Conservation (phyloP, 345 rosid genomes). For the Gossypium turneri region DNA sequence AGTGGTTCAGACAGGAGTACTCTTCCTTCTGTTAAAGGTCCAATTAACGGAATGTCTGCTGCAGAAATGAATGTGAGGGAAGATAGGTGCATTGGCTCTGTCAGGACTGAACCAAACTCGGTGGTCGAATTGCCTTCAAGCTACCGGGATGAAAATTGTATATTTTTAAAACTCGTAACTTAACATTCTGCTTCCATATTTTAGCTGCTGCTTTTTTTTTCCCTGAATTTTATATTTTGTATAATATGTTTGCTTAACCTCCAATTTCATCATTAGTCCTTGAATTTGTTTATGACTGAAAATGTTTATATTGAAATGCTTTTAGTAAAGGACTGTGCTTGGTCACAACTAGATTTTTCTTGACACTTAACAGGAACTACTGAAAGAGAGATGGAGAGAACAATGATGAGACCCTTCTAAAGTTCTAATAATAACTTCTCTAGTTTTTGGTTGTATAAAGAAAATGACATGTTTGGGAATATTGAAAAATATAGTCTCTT, state of each 20-base stretch:
- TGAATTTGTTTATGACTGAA: background rate
- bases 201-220: background rate
- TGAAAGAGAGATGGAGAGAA: background rate
- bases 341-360: background rate
- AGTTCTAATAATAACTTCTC: background rate
- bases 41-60: constrained; percentile 39
- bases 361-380: background rate
- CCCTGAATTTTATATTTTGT: background rate
- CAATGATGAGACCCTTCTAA: background rate
- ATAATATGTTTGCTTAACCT: background rate
- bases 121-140: constrained; percentile 47
- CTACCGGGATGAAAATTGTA: constrained; percentile 64
- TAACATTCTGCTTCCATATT: constrained; percentile 13
- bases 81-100: constrained; percentile 42
- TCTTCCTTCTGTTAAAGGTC: constrained; percentile 40
- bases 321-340: background rate
- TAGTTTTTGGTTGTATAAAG: too few species aligned
- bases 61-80: constrained; percentile 54
- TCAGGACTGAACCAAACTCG: constrained; percentile 42
- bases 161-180: constrained; percentile 20
- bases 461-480: background rate
- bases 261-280: background rate
- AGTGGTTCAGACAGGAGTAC: constrained; percentile 38
- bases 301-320: background rate
- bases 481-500: background rate